Percentiles rank a stretch among this genome's conserved stretches.
Evolutionary conservation across 306 rosid species (phyloP).

Genomic region (Cucurbita pepo): DNA sequence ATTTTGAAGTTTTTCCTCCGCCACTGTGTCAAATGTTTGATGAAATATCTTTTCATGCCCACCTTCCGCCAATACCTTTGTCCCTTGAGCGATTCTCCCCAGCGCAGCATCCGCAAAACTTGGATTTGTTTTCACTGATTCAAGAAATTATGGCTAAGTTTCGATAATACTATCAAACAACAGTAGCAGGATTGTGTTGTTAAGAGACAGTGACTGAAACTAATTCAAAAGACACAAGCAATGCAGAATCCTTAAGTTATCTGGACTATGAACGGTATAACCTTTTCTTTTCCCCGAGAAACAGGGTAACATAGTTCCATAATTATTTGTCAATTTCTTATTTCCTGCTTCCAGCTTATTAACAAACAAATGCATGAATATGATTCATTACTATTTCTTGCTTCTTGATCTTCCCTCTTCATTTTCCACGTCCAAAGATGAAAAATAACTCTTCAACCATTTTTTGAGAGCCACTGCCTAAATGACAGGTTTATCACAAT

Average conservation of each 20-base stretch:
- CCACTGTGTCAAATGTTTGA: conserved; percentile 54
- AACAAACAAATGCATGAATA: no score
- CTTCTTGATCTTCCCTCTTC: background rate
- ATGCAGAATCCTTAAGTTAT: no score
- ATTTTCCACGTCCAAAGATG: background rate
- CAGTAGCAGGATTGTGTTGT: no score
- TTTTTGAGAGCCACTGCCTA: background rate
- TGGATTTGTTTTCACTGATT: conserved; percentile 75
- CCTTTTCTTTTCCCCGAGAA: no score
- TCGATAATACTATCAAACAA: no score
- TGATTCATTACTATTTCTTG: background rate
- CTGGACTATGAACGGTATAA: no score
- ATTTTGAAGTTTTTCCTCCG: conserved; percentile 65
- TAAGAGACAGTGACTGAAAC: no score
- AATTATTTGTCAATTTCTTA: no score
- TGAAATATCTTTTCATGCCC: conserved; percentile 72
- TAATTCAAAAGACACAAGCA: no score
- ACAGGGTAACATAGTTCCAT: no score
- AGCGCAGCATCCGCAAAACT: conserved; percentile 83
- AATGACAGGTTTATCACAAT: background rate
- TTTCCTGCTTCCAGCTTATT: no score
- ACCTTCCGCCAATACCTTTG: conserved; percentile 89
- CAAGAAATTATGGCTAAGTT: background rate
- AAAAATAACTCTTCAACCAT: background rate
- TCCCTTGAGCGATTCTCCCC: conserved; percentile 97